These are phyloP conservation scores for Cercospora citrullina DNA, from an alignment of 2,329 filamentous ascomycete genomes.

Conservation along the genomic window DNA sequence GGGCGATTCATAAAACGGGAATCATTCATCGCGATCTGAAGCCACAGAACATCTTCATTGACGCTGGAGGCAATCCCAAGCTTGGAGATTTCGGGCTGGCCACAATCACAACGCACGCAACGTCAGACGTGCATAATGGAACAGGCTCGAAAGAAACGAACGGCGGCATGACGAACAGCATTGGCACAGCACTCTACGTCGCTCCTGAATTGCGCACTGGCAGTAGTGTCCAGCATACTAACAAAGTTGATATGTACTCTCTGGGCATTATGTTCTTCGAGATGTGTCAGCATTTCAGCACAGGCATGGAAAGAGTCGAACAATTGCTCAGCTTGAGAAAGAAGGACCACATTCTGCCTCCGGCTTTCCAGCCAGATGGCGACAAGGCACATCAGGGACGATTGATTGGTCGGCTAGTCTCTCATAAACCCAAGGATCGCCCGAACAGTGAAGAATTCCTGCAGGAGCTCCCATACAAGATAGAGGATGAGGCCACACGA, in stretches of 20 bases:
- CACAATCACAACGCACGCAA: constrained; percentile 76
- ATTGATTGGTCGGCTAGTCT: constrained; percentile 77
- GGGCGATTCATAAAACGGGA: constrained; percentile 83
- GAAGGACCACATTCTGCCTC: constrained; percentile 67
- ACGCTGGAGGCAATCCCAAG: constrained; percentile 83
- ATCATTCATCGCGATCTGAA: constrained; percentile 97
- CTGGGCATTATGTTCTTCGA: constrained; percentile 97
- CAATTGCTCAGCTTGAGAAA: constrained; percentile 70
- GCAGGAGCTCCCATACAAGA: constrained; percentile 81
- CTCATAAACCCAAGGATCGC: constrained; percentile 76
- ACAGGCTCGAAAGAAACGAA: constrained; percentile 23
- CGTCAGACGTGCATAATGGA: constrained; percentile 52
- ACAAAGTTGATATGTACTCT: constrained; percentile 98
- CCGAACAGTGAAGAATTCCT: constrained; percentile 81
- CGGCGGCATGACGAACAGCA: constrained; percentile 67
- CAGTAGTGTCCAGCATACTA: constrained; percentile 75
- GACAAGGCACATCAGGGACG: constrained; percentile 69
- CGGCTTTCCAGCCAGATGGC: constrained; percentile 65
- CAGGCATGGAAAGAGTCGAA: constrained; percentile 63
- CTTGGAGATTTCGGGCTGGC: constrained; percentile 97
- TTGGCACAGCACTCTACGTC: constrained; percentile 84
- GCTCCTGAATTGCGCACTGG: constrained; percentile 85
- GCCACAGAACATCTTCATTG: constrained; percentile 96
- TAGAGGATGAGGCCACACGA: constrained; percentile 88
- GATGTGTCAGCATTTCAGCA: constrained; percentile 72